Evolutionary conservation across 768 basidiomycete species (phyloP).

Genomic region (Lactifluus volemus): DNA sequence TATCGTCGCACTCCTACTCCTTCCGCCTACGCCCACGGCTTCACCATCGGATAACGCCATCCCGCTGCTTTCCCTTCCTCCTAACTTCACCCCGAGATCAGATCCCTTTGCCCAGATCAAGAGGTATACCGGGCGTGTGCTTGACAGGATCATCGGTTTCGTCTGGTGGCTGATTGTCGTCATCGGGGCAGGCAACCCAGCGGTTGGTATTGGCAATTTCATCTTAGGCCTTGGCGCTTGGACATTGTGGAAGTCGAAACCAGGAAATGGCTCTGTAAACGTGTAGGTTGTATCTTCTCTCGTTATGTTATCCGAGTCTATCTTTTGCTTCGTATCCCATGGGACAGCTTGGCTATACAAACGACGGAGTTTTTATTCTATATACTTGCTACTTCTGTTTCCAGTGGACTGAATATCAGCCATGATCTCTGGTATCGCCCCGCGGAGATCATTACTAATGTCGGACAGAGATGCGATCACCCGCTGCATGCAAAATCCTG

Average conservation of each 20-base stretch:
- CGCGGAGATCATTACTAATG: background rate
- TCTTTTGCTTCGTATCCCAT: background rate
- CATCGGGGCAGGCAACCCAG: conserved; percentile 66
- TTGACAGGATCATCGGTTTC: conserved; percentile 72
- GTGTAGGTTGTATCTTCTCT: background rate
- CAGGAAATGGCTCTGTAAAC: background rate
- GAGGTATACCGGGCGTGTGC: conserved; percentile 49
- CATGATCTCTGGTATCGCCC: background rate
- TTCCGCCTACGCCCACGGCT: conserved; percentile 36
- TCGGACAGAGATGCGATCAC: background rate
- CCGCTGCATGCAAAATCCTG: background rate
- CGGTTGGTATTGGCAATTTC: conserved; percentile 67
- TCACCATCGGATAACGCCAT: conserved; percentile 22
- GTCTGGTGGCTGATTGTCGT: conserved; percentile 70
- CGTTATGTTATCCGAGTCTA: background rate
- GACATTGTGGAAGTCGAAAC: conserved; percentile 35
- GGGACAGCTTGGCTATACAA: background rate
- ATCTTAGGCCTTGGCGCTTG: conserved; percentile 57
- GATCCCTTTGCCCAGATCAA: conserved; percentile 49
- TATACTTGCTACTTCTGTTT: background rate
- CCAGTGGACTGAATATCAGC: background rate
- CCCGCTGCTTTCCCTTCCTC: conserved; percentile 44
- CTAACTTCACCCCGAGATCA: conserved; percentile 40
- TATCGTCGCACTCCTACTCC: conserved; percentile 61
- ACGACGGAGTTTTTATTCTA: background rate